Percentiles rank a stretch among this genome's conserved stretches.
Evolutionary conservation across 495 filamentous ascomycete species (phyloP).

Genomic region (Lophiotrema nucula): DNA sequence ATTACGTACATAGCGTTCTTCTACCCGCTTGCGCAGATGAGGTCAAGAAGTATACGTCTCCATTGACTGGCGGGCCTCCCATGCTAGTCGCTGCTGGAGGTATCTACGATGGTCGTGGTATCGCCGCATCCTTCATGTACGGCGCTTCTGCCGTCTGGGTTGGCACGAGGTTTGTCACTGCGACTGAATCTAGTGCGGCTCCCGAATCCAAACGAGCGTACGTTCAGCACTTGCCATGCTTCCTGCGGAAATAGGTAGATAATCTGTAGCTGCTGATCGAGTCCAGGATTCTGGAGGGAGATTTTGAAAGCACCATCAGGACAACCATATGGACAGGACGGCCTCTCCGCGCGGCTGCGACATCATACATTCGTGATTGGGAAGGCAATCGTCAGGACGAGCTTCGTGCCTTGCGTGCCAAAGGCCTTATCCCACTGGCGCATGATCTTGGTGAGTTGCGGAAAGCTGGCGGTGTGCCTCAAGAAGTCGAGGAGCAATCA

Average conservation of each 20-base stretch:
- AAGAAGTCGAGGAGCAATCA: conserved; percentile 29
- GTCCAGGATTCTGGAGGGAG: conserved; percentile 18
- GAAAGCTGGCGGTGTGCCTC: conserved; percentile 25
- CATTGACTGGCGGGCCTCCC: conserved; percentile 54
- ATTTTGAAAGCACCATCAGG: conserved; percentile 26
- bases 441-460: conserved; percentile 29
- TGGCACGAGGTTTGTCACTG: conserved; percentile 30
- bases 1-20: conserved; percentile 63
- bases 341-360: conserved; percentile 23
- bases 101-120: conserved; percentile 65
- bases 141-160: conserved; percentile 79
- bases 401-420: conserved; percentile 24
- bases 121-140: conserved; percentile 70
- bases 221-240: too few species aligned
- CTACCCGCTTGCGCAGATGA: conserved; percentile 75
- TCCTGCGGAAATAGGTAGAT: too few species aligned
- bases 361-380: conserved; percentile 32
- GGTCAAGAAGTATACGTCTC: conserved; percentile 57
- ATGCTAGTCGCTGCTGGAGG: conserved; percentile 77
- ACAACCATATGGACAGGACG: conserved; percentile 26
- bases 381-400: conserved; percentile 30
- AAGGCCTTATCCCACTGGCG: conserved; percentile 25
- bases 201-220: conserved; percentile 12
- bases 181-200: conserved; percentile 21
- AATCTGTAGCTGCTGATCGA: too few species aligned